phyloP scores from a whole-genome alignment of 768 basidiomycete genomes.

The Kwoniella bestiolae region DNA sequence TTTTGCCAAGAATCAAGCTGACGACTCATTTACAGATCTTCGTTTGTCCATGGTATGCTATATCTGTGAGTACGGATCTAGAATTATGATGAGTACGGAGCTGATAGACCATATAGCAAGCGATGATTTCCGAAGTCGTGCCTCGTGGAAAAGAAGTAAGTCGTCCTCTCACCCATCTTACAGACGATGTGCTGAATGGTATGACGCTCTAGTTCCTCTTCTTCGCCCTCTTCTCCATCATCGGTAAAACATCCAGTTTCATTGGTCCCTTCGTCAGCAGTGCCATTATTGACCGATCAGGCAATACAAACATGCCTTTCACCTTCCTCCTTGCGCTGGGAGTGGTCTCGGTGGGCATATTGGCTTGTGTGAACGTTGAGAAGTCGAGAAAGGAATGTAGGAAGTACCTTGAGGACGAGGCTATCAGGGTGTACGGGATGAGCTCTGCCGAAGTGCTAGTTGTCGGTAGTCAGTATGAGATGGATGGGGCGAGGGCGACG shows the following conservation, averaged over 20 bases:
- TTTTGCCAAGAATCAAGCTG: background rate
- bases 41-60: slow-evolving; percentile 86
- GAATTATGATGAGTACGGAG: background rate
- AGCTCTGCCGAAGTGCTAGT: slow-evolving; percentile 19
- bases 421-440: slow-evolving; percentile 37
- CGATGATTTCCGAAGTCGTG: slow-evolving; percentile 66
- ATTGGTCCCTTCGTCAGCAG: slow-evolving; percentile 51
- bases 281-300: slow-evolving; percentile 49
- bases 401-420: slow-evolving; percentile 49
- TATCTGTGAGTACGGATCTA: slow-evolving; percentile 61
- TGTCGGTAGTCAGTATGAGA: slow-evolving; percentile 12
- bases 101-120: slow-evolving; percentile 39
- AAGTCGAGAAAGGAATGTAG: slow-evolving; percentile 44
- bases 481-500: slow-evolving; percentile 13
- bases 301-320: slow-evolving; percentile 55
- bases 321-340: slow-evolving; percentile 51
- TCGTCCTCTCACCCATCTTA: background rate
- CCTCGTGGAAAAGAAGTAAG: slow-evolving; percentile 76
- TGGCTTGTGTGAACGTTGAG: slow-evolving; percentile 48
- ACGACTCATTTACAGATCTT: slow-evolving; percentile 55
- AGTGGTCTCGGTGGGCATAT: slow-evolving; percentile 35
- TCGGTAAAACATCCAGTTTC: slow-evolving; percentile 52
- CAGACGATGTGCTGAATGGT: background rate
- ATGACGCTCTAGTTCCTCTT: slow-evolving; percentile 63
- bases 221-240: slow-evolving; percentile 83